Base-by-base conservation (phyloP, 495 filamentous ascomycete genomes). In the Podospora sp. region DNA sequence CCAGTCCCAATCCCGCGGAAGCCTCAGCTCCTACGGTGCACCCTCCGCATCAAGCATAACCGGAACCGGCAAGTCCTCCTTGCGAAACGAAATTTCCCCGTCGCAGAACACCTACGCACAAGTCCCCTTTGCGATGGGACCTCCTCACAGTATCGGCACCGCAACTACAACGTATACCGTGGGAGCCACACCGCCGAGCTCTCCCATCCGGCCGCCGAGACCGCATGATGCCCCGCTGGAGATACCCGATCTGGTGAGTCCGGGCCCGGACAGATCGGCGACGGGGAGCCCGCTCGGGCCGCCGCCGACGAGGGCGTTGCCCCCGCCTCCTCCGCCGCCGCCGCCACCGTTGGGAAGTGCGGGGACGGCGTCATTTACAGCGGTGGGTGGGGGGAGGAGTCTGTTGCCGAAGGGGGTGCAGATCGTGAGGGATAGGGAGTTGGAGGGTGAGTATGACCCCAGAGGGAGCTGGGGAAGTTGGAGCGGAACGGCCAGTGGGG, bases 171-270 rank as follows among this genome's bases (percentile, higher is more conserved):
- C 52, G 18, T 33, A 33, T 33, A 33, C 29, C n/a, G 29, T 33
- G 29, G 8, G 29, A 3, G 46, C 29, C 2, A 52, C 60, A 14
- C 46, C 36, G 5, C 64, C 65, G 9, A 63, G 57, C 29, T 77
- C 75, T 2, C 76, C 79, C 0, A 67, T 66, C 8, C 71, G 72
- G 0, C 74, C 76, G 11, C 67, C 73, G 7, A 69, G 77, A 7
- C 73, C 74, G n/a, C 77, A 76, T 33, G 75, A 79, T 25, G 61
- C 50, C 3, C 68, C 70, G 20, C 58, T 77, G 9, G 72, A 79
- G 63, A 76, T 77, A 7, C 75, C 77, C 0, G 73, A 77, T 20
- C 55, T 72, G 12, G 69, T 75, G 24, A 72, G 71, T 8, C 75
- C 78, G 2, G 40, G 71, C 7, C 75, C 78, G 2, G 40, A 12